phyloP scores from a whole-genome alignment of 305 asterid species.

The Vinca major region DNA sequence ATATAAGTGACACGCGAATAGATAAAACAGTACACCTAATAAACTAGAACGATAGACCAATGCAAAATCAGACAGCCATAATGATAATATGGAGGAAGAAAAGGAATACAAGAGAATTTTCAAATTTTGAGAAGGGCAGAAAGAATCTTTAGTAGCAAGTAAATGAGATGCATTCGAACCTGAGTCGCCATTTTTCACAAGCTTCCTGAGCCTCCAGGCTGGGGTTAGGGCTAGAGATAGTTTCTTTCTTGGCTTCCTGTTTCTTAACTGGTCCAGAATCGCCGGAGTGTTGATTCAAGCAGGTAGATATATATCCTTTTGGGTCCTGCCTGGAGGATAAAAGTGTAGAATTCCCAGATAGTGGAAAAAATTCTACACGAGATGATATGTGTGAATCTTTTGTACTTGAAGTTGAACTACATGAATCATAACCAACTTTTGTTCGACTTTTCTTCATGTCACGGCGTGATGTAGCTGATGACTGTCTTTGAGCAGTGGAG shows the following conservation, averaged over 20 bases:
- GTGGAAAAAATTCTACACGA: constrained; percentile 37
- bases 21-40: not conserved
- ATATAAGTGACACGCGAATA: not conserved
- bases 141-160: constrained; percentile 8
- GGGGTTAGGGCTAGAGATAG: constrained; percentile 30
- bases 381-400: constrained; percentile 38
- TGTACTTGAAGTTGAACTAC: constrained; percentile 29
- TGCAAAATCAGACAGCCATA: constrained; percentile 1
- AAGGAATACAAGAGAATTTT: not conserved
- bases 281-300: constrained; percentile 29
- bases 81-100: constrained; percentile 1
- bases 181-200: constrained; percentile 93
- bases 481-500: constrained; percentile 40
- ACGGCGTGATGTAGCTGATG: constrained; percentile 35
- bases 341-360: constrained; percentile 39
- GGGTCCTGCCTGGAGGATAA: constrained; percentile 36
- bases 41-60: not conserved
- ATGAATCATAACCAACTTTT: constrained; percentile 34
- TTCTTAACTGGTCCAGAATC: constrained; percentile 38
- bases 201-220: constrained; percentile 71
- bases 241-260: constrained; percentile 32
- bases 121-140: not conserved
- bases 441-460: constrained; percentile 55
- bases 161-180: constrained; percentile 34
- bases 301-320: constrained; percentile 32